Conservation (phyloP, 768 basidiomycete genomes). For the Rubroboletus satanas region DNA sequence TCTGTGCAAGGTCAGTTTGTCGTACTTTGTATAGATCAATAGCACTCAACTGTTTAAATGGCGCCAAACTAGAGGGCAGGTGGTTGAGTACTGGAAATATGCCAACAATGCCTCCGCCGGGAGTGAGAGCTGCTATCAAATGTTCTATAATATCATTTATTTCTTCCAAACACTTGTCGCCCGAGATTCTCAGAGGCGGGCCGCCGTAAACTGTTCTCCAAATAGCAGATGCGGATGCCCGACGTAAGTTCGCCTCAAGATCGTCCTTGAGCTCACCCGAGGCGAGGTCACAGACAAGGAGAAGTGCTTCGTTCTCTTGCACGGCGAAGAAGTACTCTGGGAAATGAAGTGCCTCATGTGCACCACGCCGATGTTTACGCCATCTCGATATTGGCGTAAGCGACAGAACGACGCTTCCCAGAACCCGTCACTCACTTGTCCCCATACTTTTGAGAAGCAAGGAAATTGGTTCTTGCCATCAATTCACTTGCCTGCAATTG, state of each 20-base stretch:
- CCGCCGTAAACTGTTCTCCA: slow-evolving; percentile 5
- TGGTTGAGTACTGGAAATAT: slow-evolving; percentile 3
- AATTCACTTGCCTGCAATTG: background rate
- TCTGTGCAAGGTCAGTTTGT: background rate
- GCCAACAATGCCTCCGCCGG: slow-evolving; percentile 6
- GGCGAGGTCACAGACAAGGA: slow-evolving; percentile 2
- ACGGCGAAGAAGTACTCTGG: background rate
- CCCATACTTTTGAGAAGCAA: slow-evolving; percentile 8
- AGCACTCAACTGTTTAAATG: slow-evolving; percentile 9
- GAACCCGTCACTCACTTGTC: slow-evolving; percentile 1
- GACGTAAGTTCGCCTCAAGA: slow-evolving; percentile 5
- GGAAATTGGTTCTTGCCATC: slow-evolving; percentile 2
- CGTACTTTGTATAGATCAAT: background rate
- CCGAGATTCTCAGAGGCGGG: slow-evolving; percentile 1
- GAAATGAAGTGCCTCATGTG: slow-evolving; percentile 1
- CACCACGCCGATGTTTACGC: slow-evolving; percentile 7
- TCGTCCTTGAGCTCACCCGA: slow-evolving; percentile 1
- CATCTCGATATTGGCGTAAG: background rate
- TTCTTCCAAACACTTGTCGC: slow-evolving; percentile 4
- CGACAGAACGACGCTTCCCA: no score
- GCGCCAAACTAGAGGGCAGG: slow-evolving; percentile 1
- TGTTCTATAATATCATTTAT: slow-evolving; percentile 2
- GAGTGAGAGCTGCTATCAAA: slow-evolving; percentile 1
- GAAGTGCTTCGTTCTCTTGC: slow-evolving; percentile 7
- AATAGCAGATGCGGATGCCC: slow-evolving; percentile 4